phyloP scores from a whole-genome alignment of 2,329 filamentous ascomycete genomes.

The Claviceps pusilla region DNA sequence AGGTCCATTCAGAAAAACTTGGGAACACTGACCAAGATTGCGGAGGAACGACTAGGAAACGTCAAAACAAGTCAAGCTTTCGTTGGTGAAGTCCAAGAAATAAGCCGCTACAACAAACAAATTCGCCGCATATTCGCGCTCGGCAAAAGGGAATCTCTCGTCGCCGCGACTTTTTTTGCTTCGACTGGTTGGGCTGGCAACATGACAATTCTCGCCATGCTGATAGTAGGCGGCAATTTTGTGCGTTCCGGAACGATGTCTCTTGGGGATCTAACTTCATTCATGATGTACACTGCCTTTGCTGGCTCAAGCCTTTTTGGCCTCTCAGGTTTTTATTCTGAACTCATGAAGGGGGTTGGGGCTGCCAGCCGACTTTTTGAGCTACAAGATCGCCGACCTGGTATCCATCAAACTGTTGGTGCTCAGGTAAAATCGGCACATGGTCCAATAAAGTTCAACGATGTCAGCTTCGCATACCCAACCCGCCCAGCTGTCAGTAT shows the following conservation, averaged over 20 bases:
- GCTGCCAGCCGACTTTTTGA: constrained; percentile 94
- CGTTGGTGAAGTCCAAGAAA: constrained; percentile 80
- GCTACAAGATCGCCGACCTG: constrained; percentile 75
- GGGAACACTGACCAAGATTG: constrained; percentile 87
- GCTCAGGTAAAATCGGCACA: constrained; percentile 66
- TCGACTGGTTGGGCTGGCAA: constrained; percentile 86
- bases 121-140: constrained; percentile 83
- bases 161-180: constrained; percentile 80
- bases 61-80: constrained; percentile 95
- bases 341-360: constrained; percentile 97
- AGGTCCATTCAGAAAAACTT: constrained; percentile 88
- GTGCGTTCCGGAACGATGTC: constrained; percentile 76
- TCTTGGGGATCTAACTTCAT: constrained; percentile 84
- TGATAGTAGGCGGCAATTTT: constrained; percentile 81
- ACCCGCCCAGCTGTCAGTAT: constrained; percentile 84
- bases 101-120: constrained; percentile 80
- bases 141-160: constrained; percentile 71
- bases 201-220: constrained; percentile 81
- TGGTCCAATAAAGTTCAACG: constrained; percentile 73
- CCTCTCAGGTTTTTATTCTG: constrained; percentile 89
- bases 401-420: constrained; percentile 77
- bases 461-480: constrained; percentile 82
- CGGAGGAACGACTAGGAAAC: constrained; percentile 92
- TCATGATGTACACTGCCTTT: constrained; percentile 96
- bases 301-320: constrained; percentile 79